Base-by-base conservation (phyloP, 345 rosid genomes). In the Melaleuca quinquenervia region DNA sequence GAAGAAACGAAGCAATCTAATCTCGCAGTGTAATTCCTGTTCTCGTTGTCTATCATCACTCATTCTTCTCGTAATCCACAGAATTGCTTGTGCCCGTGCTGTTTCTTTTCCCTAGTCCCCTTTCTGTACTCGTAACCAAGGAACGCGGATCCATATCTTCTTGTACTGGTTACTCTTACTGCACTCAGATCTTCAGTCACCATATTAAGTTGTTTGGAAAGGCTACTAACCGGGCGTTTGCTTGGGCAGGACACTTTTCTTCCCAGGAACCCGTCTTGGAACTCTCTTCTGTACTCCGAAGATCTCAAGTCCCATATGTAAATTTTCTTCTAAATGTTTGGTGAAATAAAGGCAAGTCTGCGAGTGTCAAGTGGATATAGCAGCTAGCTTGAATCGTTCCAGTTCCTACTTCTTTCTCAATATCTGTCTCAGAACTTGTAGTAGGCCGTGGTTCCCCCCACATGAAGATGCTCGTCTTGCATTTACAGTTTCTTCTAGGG, bases 201-300 rank as follows among this genome's bases (percentile, higher is more conserved):
- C 55, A 50, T 50, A 22, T 11, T 18, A 41, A 60, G 50, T n/a
- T 44, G 70, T 49, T 14, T 52, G 26, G 20, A 29, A 74, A 52
- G 3, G 27, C 44, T 51, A 52, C 74, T 76, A 12, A 85, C 45
- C 51, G 0, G 32, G 5, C n/a, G 41, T 58, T 76, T 44, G 58
- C 58, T 83, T 53, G 85, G 85, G 86, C 94, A 95, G 98, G 98
- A 93, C 48, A 95, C 98, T 15, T 95, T 94, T 92, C 95, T 96
- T 84, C 94, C 91, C 1, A 90, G 91, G 83, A 94, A 94, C 86
- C 92, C 94, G 1, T 82, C 92, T 3, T 92, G 95, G 98, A 92
- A 91, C 84, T 85, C 92, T 86, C 88, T 94, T 8, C 86, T 92
- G 87, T 84, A 91, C 45, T 55, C 89, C 0, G 94, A 88, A 85